These are phyloP conservation scores for Citrus maxima DNA, from an alignment of 345 rosid genomes.

Conservation along the genomic window DNA sequence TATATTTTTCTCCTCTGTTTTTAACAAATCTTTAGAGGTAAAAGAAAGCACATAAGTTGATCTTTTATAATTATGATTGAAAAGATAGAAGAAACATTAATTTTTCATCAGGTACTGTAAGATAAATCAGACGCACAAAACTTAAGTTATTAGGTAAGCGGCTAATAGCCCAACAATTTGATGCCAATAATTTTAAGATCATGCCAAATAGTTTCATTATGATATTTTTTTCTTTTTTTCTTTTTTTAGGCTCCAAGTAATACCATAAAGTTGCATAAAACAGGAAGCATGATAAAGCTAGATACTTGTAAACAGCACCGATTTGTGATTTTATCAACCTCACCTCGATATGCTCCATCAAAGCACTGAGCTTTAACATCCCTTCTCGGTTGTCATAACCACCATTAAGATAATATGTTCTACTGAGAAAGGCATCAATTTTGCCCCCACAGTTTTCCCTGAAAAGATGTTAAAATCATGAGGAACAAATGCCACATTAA, in stretches of 20 bases:
- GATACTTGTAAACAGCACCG: background rate
- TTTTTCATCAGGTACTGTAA: too few relatives aligned
- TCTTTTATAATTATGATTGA: too few relatives aligned
- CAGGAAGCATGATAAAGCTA: background rate
- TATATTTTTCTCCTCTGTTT: background rate
- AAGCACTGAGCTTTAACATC: conserved; percentile 58
- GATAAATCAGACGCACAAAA: too few relatives aligned
- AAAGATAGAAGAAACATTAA: too few relatives aligned
- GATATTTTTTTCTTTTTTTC: background rate
- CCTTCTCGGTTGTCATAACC: conserved; percentile 58
- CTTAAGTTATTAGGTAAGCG: too few relatives aligned
- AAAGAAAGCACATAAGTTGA: too few relatives aligned
- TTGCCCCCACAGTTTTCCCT: conserved; percentile 66
- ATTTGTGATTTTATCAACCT: background rate
- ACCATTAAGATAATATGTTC: conserved; percentile 62
- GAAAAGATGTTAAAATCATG: conserved; percentile 5
- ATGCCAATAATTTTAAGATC: background rate
- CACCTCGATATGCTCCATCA: conserved; percentile 73
- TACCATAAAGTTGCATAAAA: background rate
- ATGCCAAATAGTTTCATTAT: background rate
- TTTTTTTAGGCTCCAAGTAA: too few relatives aligned
- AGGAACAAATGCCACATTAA: background rate
- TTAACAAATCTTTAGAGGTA: background rate
- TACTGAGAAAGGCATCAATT: conserved; percentile 60
- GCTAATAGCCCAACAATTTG: too few relatives aligned